phyloP scores from a whole-genome alignment of 345 rosid species.

The Linum usitatissimum region DNA sequence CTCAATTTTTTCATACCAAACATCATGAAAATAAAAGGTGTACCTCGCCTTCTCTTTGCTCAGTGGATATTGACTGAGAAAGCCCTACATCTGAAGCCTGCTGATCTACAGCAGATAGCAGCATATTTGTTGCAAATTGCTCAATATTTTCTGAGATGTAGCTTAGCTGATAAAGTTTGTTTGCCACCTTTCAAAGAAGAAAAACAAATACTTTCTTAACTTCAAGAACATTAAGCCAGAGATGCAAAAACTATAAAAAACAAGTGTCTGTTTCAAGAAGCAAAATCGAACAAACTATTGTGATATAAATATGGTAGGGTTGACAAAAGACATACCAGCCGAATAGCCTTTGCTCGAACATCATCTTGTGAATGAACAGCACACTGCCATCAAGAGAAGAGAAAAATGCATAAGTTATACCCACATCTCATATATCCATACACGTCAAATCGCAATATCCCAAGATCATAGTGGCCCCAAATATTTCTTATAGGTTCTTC shows the following conservation, averaged over 20 bases:
- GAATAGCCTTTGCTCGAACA: slow-evolving; percentile 81
- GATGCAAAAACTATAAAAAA: background rate
- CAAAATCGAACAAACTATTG: background rate
- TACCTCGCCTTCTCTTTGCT: slow-evolving; percentile 63
- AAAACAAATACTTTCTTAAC: slow-evolving; percentile 3
- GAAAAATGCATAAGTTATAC: slow-evolving; percentile 18
- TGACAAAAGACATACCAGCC: slow-evolving; percentile 46
- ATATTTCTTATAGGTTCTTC: background rate
- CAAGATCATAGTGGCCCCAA: background rate
- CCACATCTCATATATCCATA: background rate
- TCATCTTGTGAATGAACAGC: slow-evolving; percentile 90
- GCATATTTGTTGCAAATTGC: slow-evolving; percentile 71
- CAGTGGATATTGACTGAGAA: slow-evolving; percentile 33
- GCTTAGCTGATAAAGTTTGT: slow-evolving; percentile 80
- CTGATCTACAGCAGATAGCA: slow-evolving; percentile 55
- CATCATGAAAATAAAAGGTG: background rate
- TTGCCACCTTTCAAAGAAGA: slow-evolving; percentile 60
- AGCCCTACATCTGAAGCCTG: slow-evolving; percentile 28
- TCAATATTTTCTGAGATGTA: slow-evolving; percentile 63
- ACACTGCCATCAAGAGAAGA: slow-evolving; percentile 45
- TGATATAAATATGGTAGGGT: slow-evolving; percentile 4
- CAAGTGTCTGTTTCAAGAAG: background rate
- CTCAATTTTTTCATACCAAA: no score
- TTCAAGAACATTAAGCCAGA: background rate
- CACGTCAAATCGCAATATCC: background rate